These are phyloP conservation scores for Craspedostauros australis DNA, from an alignment of 108 stramenopile species.

Conservation along the genomic window DNA sequence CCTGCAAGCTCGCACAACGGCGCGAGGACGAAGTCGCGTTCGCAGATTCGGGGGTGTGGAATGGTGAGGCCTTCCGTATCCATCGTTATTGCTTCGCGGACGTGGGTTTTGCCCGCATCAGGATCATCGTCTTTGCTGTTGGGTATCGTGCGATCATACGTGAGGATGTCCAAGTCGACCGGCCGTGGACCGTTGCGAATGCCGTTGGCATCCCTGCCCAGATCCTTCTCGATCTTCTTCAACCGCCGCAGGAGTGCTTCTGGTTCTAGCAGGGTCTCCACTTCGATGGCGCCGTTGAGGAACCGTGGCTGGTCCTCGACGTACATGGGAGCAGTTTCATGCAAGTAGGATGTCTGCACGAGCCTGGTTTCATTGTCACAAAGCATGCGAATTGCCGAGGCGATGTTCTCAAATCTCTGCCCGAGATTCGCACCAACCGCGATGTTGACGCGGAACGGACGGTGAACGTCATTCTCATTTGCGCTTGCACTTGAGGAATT, in stretches of 20 bases:
- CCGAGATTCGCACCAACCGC: constrained; percentile 86
- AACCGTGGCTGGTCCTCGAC: constrained; percentile 80
- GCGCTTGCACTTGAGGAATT: background rate
- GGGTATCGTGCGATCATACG: constrained; percentile 32
- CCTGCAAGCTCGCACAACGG: constrained; percentile 79
- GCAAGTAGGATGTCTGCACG: constrained; percentile 64
- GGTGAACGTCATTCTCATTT: no score
- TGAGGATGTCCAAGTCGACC: constrained; percentile 84
- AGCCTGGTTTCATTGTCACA: constrained; percentile 19
- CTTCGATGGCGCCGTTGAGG: constrained; percentile 76
- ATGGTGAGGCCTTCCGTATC: constrained; percentile 45
- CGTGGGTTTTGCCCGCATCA: background rate
- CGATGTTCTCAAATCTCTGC: constrained; percentile 51
- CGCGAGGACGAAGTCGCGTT: constrained; percentile 91
- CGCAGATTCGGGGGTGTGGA: constrained; percentile 83
- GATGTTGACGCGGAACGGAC: constrained; percentile 56
- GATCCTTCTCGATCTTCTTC: constrained; percentile 55
- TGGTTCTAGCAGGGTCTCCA: constrained; percentile 62
- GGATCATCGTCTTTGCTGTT: constrained; percentile 7
- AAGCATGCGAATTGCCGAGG: constrained; percentile 36
- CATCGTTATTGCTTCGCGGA: constrained; percentile 22
- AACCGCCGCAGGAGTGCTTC: constrained; percentile 39
- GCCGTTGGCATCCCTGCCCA: constrained; percentile 47
- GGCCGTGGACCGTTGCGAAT: constrained; percentile 81
- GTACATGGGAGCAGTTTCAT: constrained; percentile 81